These are phyloP conservation scores for Rhizophagus sp. DNA, from an alignment of 192 early-diverging fungal species.

Conservation along the genomic window DNA sequence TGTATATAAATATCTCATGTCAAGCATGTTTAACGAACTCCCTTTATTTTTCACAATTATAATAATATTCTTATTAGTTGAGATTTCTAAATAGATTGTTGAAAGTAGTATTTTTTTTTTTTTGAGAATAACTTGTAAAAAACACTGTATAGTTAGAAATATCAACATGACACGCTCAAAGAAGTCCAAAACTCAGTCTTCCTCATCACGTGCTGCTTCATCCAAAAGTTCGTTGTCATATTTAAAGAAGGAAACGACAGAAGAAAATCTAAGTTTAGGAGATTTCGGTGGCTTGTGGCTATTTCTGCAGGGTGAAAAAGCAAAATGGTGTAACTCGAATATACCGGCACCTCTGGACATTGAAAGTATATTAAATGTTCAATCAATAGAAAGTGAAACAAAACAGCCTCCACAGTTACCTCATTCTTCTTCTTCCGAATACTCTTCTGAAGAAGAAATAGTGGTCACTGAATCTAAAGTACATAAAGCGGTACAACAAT, in stretches of 20 bases:
- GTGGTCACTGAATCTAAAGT: slow-evolving; percentile 1
- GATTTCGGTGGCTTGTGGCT: slow-evolving; percentile 22
- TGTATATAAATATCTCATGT: too few relatives aligned
- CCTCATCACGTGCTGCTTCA: slow-evolving; percentile 12
- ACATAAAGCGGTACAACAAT: not conserved
- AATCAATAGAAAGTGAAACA: not conserved
- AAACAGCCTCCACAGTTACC: slow-evolving; percentile 24
- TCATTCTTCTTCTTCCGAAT: slow-evolving; percentile 32
- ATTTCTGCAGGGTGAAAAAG: slow-evolving; percentile 21
- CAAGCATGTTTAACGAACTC: not conserved
- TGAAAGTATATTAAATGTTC: not conserved
- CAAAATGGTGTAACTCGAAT: slow-evolving; percentile 15
- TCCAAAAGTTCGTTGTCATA: not conserved
- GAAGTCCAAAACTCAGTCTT: not conserved
- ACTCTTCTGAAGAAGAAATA: slow-evolving; percentile 29
- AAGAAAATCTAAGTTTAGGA: slow-evolving; percentile 4
- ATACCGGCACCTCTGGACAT: not conserved
- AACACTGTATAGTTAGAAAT: not conserved
- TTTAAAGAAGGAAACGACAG: not conserved
- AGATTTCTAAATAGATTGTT: not conserved
- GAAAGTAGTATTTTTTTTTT: not conserved
- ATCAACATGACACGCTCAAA: not conserved
- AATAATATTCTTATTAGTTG: too few relatives aligned
- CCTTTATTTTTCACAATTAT: too few relatives aligned
- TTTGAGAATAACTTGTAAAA: not conserved